These are phyloP conservation scores for Colletotrichum tofieldiae DNA, from an alignment of 2,329 filamentous ascomycete genomes.

Conservation along the genomic window DNA sequence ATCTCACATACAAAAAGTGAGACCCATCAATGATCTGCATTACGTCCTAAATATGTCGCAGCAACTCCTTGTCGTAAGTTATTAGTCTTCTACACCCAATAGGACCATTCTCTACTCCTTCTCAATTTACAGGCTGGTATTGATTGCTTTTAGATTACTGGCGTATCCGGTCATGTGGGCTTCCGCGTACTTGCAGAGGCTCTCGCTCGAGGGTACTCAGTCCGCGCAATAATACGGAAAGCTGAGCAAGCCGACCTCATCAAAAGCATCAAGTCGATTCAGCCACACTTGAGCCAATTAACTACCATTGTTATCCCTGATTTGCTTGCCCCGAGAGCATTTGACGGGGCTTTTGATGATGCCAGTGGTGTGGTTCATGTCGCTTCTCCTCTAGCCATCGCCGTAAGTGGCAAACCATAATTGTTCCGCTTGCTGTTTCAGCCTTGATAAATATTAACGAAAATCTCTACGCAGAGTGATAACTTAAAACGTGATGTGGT, in stretches of 20 bases:
- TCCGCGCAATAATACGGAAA: conserved; percentile 50
- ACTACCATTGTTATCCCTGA: conserved; percentile 54
- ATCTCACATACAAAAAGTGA: background rate
- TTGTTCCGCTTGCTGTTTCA: background rate
- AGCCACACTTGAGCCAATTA: conserved; percentile 41
- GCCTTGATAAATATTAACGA: background rate
- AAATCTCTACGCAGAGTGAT: background rate
- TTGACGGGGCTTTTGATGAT: conserved; percentile 57
- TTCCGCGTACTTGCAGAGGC: conserved; percentile 47
- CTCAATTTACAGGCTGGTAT: background rate
- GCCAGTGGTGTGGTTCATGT: conserved; percentile 55
- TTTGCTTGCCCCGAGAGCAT: conserved; percentile 54
- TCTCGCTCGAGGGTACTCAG: conserved; percentile 46
- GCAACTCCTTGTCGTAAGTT: background rate
- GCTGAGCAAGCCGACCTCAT: conserved; percentile 27
- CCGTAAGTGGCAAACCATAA: background rate
- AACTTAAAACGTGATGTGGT: conserved; percentile 47
- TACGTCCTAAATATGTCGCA: background rate
- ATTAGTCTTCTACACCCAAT: background rate
- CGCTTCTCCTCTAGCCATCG: conserved; percentile 47
- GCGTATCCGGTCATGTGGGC: conserved; percentile 50
- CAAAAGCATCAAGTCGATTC: conserved; percentile 20
- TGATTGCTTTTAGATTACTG: conserved; percentile 44
- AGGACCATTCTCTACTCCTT: too few species aligned
- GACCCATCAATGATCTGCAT: background rate